Base-by-base conservation (phyloP, 768 basidiomycete species). In the Hebeloma cylindrosporum region DNA sequence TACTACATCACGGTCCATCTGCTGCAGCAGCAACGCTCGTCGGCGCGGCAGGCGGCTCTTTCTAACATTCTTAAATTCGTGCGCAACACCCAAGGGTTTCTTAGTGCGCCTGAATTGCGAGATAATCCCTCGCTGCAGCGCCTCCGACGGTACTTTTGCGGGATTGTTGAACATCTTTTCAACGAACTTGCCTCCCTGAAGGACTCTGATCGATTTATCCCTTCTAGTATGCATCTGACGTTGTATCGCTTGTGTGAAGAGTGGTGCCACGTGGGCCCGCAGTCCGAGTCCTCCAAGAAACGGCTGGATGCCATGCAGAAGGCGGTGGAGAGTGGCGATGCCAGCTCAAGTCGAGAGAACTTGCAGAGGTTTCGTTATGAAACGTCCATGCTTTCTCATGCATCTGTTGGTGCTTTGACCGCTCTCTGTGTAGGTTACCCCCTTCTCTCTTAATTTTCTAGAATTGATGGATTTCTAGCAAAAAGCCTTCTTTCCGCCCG, bases 91-190 rank as follows among this genome's bases (percentile, higher is more conserved):
- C 85, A 91, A 50, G 63, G 77, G 0, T 88, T 91, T 60, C 71
- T 97, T n/a, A 76, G 78, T 3, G 74, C 81, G 3, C 69, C 80
- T 0, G 85, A 88, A 28, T 78, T 82, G 55, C 79, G 85, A 20
- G 85, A 91, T 37, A 85, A 85, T 49, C 82, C 78, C 54, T 78
- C 87, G 1, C 65, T 93, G 20, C 89, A 94, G 50, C 79, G 83
- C 6, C 71, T 95, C 22, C 83, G 93, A 21, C 82, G 91, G 18
- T 94, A 90, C 61, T 96, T 95, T 62, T 96, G 93, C 57, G 87
- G 90, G 14, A 81, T 86, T 0, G 80, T 96, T 3, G 90, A 93
- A 62, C 82, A 86, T 38, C 75, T 96, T 7, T 92, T 93, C 48
- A 85, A 91, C 52, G 85, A 79, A 10, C 65, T 88, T 22, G 76